These are phyloP conservation scores for Fraxinus latifolia DNA, from an alignment of 305 asterid species.

Conservation along the genomic window DNA sequence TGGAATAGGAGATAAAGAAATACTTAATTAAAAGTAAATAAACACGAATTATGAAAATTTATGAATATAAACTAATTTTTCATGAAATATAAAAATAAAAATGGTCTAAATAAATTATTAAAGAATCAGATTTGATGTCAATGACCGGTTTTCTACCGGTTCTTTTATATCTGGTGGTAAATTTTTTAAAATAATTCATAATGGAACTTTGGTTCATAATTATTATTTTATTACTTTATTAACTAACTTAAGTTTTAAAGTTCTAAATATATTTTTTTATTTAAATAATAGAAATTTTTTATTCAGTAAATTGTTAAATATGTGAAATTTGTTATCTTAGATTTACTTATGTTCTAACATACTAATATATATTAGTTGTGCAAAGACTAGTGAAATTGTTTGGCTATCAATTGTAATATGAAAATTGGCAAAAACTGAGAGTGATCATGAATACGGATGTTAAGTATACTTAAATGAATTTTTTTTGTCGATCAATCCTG, in stretches of 20 bases:
- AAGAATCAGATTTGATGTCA: not conserved
- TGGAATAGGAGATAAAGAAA: not conserved
- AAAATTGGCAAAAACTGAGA: not conserved
- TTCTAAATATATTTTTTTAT: not conserved
- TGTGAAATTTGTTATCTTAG: not conserved
- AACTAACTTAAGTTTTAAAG: not conserved
- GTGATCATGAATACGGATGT: not conserved
- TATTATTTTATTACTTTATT: not conserved
- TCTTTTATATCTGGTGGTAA: not conserved
- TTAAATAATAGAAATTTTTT: not conserved
- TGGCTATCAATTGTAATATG: not conserved
- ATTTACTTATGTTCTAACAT: not conserved
- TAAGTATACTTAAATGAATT: not conserved
- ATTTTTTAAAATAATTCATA: not conserved
- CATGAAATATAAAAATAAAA: not conserved
- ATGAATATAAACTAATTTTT: not conserved
- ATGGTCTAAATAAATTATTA: not conserved
- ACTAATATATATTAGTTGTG: not conserved
- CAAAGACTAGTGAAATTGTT: not conserved
- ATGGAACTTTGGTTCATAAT: not conserved
- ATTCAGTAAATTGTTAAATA: not conserved
- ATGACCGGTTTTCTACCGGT: not conserved
- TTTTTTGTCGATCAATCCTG: not conserved
- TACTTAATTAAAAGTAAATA: not conserved
- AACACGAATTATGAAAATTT: not conserved